phyloP scores from a whole-genome alignment of 257 asterid species.

The Solanum chaucha region DNA sequence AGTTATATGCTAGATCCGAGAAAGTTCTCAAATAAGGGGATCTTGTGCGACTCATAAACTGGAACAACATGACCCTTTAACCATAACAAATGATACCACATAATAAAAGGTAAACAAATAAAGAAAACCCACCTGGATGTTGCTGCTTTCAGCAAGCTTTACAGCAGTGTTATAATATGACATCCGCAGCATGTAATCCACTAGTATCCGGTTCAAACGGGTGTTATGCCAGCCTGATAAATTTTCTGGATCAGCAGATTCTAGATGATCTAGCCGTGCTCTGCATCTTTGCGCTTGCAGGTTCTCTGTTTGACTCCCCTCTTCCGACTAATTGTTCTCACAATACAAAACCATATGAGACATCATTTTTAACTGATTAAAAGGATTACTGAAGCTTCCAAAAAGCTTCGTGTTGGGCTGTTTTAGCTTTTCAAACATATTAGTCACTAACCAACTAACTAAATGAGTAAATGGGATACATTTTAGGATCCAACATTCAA shows the following conservation, averaged over 20 bases:
- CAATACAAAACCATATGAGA: not conserved
- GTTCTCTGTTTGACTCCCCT: constrained; percentile 66
- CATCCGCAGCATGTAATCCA: constrained; percentile 95
- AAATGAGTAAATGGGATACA: not conserved
- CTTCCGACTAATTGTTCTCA: constrained; percentile 67
- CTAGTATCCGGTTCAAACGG: constrained; percentile 81
- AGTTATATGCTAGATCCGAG: not conserved
- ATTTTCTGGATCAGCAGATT: constrained; percentile 66
- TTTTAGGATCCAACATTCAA: not conserved
- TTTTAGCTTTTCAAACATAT: not conserved
- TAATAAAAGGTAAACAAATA: not conserved
- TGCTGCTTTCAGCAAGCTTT: constrained; percentile 80
- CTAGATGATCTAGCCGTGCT: constrained; percentile 77
- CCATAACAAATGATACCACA: not conserved
- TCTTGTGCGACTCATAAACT: not conserved
- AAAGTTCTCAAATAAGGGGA: not conserved
- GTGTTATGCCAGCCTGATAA: constrained; percentile 55
- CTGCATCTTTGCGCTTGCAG: constrained; percentile 93
- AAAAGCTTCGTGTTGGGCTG: not conserved
- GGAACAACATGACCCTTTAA: not conserved
- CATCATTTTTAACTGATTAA: not conserved
- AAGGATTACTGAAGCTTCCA: not conserved
- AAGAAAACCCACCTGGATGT: constrained; percentile 51
- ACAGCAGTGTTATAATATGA: constrained; percentile 83
- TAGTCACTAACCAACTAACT: not conserved